Evolutionary conservation across 768 basidiomycete genomes (phyloP), one percentile per base, ranked within the genome.

Genomic region (Trametes cinnabarina): DNA sequence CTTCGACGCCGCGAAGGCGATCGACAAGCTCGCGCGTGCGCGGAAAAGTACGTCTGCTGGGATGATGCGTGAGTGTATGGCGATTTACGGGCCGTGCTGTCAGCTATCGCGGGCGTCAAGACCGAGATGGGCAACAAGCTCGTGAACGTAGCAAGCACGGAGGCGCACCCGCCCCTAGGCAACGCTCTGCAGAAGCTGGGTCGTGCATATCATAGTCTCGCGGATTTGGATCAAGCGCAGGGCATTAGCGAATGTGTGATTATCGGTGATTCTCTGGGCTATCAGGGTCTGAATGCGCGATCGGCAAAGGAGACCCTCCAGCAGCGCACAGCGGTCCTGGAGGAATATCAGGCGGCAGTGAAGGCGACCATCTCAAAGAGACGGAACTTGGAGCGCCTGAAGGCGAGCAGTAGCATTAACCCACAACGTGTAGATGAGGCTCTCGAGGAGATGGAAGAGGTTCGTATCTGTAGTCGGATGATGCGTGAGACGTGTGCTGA

Each of bases 241-340:
- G 86, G 92, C 30, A 90, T 94, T 60, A 94, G 90, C 65, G 96
- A 98, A 79, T 93, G 92, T 65, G 92, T 98, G 26, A 88, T 98
- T 41, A 74, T 99, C 25, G 95, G 94, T n/a, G 97, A 99, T 72
- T 88, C 93, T 0, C 76, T 98, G 51, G 94, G 94, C 2, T 99
- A 99, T 72, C 95, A 98, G 72, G 92, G 94, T 19, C 80, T 95
- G 75, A 98, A 99, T 67, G 94, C 97, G n/a, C 82, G 90, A 43
- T 92, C 95, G 19, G 97, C 97, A 1, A 98, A 97, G 71, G 94
- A 96, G 71, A 95, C 97, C 0, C 74, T 98, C 9, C 82, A 86
- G 51, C 92, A 94, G 77, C 87, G 97, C 10, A 92, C 93, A 0
- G 83, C 84, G 8, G 92, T 97, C 10, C 76, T 98, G 59, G 96